Evolutionary conservation across 805 yeast genomes (phyloP).

Genomic region (Zygosaccharomyces kombuchaensis): DNA sequence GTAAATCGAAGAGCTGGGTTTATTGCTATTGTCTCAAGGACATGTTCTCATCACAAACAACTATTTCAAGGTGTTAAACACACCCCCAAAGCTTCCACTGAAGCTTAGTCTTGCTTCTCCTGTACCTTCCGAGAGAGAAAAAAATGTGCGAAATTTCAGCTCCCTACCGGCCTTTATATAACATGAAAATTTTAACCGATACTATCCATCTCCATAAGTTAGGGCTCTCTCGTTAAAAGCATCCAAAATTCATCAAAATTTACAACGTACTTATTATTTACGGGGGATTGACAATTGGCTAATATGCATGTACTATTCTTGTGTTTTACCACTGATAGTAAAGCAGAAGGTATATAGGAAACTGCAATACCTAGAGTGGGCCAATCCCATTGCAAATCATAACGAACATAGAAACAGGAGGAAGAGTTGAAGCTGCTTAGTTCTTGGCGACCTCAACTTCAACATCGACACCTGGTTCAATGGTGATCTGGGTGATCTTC

Average conservation of each 20-base stretch:
- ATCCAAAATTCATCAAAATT: constrained; percentile 3
- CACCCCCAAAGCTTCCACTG: constrained; percentile 6
- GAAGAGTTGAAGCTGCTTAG: constrained; percentile 8
- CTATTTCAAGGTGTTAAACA: constrained; percentile 1
- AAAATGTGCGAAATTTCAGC: neutral
- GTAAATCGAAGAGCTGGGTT: constrained; percentile 41
- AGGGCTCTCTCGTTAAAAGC: neutral
- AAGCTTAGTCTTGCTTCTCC: constrained; percentile 2
- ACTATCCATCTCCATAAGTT: neutral
- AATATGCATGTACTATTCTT: constrained; percentile 4
- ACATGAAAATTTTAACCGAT: neutral
- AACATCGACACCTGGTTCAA: constrained; percentile 99
- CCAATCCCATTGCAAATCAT: constrained; percentile 11
- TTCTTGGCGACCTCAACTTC: constrained; percentile 74
- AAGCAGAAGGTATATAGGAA: constrained; percentile 37
- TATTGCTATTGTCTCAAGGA: constrained; percentile 38
- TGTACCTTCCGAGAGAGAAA: neutral
- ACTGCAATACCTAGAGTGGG: constrained; percentile 40
- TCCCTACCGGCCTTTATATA: neutral
- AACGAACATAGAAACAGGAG: neutral
- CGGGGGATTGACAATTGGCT: constrained; percentile 1
- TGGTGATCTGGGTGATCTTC: constrained; percentile 95
- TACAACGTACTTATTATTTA: constrained; percentile 3
- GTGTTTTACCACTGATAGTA: constrained; percentile 38
- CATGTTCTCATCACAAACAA: constrained; percentile 38